Evolutionary conservation across 441 rosid species (phyloP).

Genomic region (Pelargonium cotyledonis): DNA sequence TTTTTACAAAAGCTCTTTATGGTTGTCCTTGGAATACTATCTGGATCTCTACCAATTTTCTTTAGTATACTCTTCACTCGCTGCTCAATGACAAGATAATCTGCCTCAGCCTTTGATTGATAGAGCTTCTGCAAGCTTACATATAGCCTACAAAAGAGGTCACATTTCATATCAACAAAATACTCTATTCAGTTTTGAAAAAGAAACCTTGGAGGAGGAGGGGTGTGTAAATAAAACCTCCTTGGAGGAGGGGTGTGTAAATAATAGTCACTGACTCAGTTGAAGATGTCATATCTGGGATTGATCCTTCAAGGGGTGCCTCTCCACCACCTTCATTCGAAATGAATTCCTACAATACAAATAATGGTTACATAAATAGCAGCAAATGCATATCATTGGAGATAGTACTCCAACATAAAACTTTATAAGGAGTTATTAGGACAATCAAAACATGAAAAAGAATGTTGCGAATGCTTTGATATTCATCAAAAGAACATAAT

Average conservation of each 20-base stretch:
- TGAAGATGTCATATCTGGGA: constrained; percentile 97
- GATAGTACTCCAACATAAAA: no score
- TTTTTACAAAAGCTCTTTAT: constrained; percentile 81
- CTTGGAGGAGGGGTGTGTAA: background rate
- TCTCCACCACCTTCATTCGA: constrained; percentile 78
- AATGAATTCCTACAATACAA: constrained; percentile 64
- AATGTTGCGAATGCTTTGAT: no score
- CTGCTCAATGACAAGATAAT: constrained; percentile 63
- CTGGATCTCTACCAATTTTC: constrained; percentile 64
- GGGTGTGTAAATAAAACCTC: no score
- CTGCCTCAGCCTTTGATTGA: constrained; percentile 85
- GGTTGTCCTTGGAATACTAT: constrained; percentile 52
- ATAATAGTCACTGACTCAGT: constrained; percentile 61
- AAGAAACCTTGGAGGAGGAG: constrained; percentile 13
- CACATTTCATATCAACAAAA: constrained; percentile 5
- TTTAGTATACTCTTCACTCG: constrained; percentile 48
- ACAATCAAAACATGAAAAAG: no score
- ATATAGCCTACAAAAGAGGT: constrained; percentile 56
- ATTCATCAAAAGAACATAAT: no score
- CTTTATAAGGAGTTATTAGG: no score
- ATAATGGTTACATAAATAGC: background rate
- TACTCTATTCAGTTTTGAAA: constrained; percentile 3
- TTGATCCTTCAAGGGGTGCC: constrained; percentile 90
- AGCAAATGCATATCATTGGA: background rate
- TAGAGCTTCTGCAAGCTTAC: constrained; percentile 83